A percentile compares a stretch with the other conserved stretches of the same genome.
Conservation (phyloP, 441 rosid species). For the Jatropha multifida region DNA sequence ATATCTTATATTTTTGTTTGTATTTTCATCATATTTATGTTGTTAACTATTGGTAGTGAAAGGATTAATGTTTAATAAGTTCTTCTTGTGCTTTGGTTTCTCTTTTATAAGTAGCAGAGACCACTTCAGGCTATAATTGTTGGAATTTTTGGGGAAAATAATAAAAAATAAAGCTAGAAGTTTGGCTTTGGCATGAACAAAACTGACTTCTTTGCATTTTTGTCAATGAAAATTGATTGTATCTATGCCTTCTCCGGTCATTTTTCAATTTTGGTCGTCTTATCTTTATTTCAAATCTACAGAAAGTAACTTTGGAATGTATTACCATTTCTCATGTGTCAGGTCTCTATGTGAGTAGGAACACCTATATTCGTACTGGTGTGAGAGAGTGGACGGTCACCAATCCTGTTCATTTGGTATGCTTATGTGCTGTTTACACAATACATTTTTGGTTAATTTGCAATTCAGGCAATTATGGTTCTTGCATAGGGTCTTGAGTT, state of each 20-base stretch:
- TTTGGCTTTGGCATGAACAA: background rate
- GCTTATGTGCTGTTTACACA: slow-evolving; percentile 11
- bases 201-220: background rate
- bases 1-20: background rate
- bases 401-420: slow-evolving; percentile 95
- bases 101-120: background rate
- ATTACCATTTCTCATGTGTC: slow-evolving; percentile 25
- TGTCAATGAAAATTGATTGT: background rate
- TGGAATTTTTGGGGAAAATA: background rate
- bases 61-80: background rate
- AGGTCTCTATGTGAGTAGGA: slow-evolving; percentile 96
- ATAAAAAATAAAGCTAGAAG: background rate
- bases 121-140: background rate
- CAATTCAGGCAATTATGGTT: background rate
- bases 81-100: background rate
- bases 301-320: slow-evolving; percentile 6
- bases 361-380: slow-evolving; percentile 87
- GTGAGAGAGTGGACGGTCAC: slow-evolving; percentile 85
- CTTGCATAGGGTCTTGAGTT: background rate
- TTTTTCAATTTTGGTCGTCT: background rate
- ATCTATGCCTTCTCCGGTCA: background rate
- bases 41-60: background rate
- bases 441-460: background rate
- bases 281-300: slow-evolving; percentile 5
- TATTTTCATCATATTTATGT: background rate